Percentiles rank a stretch among this genome's conserved stretches.
These are phyloP conservation scores for Suillus bovinus DNA, from an alignment of 768 basidiomycete species.

Conservation along the genomic window DNA sequence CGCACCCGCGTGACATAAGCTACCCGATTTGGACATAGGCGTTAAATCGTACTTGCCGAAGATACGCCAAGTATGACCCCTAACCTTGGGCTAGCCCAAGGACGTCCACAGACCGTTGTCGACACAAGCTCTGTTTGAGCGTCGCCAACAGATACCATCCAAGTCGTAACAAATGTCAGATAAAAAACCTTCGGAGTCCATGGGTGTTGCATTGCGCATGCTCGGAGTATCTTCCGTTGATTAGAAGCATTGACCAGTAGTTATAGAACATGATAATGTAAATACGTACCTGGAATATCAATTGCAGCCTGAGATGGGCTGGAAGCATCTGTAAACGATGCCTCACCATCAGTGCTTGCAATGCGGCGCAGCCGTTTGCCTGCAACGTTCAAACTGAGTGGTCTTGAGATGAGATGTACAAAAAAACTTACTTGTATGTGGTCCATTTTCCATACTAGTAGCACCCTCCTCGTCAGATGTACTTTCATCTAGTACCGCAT, in stretches of 20 bases:
- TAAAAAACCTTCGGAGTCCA: slow-evolving; percentile 16
- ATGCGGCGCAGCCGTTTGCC: not conserved
- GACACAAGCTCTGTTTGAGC: too few species aligned
- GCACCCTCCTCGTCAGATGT: not conserved
- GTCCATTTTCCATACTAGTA: not conserved
- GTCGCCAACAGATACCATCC: too few species aligned
- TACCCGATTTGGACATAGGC: too few species aligned
- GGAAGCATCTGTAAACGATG: not conserved
- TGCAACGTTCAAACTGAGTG: not conserved
- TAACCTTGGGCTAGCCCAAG: too few species aligned
- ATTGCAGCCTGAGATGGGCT: not conserved
- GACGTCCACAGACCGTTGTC: too few species aligned
- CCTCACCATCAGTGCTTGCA: not conserved
- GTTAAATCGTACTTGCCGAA: too few species aligned
- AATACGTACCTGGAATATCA: not conserved
- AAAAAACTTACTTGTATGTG: not conserved
- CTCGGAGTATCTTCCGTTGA: not conserved
- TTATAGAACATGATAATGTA: not conserved
- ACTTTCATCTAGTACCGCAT: not conserved
- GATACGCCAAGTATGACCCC: too few species aligned
- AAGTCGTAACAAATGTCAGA: too few species aligned
- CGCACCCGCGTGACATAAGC: too few species aligned
- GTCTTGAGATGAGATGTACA: not conserved
- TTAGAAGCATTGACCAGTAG: not conserved
- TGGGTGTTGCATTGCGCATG: not conserved